Evolutionary conservation across 805 yeast species (phyloP).

Genomic region (Wickerhamiella nectarea): DNA sequence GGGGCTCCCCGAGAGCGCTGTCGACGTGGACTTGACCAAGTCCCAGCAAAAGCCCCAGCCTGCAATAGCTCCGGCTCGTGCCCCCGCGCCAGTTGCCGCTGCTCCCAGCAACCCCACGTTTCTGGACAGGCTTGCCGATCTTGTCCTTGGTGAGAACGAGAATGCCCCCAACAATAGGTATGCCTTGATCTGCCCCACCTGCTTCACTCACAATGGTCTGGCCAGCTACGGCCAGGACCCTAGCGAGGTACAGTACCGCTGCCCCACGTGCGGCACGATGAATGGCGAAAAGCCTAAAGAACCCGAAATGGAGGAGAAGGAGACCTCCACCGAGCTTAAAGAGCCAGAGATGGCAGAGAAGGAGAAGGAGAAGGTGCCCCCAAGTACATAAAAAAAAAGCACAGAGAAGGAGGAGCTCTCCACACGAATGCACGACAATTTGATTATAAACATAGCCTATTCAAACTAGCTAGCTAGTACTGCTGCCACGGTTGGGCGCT

Average conservation of each 20-base stretch:
- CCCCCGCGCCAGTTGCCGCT: background rate
- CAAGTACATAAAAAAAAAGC: no score
- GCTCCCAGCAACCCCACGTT: conserved; percentile 24
- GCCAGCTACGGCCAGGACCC: conserved; percentile 61
- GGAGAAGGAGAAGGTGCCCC: no score
- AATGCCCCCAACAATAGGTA: conserved; percentile 43
- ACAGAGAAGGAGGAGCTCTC: no score
- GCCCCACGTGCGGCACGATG: conserved; percentile 48
- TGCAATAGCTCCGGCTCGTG: background rate
- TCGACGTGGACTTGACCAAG: background rate
- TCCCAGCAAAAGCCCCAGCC: background rate
- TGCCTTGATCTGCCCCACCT: conserved; percentile 59
- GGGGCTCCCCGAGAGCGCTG: background rate
- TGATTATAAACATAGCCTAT: no score
- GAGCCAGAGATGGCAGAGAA: no score
- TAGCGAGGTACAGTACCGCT: conserved; percentile 36
- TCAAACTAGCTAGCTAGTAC: no score
- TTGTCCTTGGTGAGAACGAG: conserved; percentile 51
- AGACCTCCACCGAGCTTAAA: background rate
- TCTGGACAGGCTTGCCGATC: conserved; percentile 32
- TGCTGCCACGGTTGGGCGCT: no score
- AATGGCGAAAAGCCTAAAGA: conserved; percentile 11
- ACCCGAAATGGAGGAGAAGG: background rate
- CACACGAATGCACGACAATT: no score
- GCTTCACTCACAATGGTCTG: conserved; percentile 62